Evolutionary conservation across 257 asterid genomes (phyloP).

Genomic region (Perilla frutescens): DNA sequence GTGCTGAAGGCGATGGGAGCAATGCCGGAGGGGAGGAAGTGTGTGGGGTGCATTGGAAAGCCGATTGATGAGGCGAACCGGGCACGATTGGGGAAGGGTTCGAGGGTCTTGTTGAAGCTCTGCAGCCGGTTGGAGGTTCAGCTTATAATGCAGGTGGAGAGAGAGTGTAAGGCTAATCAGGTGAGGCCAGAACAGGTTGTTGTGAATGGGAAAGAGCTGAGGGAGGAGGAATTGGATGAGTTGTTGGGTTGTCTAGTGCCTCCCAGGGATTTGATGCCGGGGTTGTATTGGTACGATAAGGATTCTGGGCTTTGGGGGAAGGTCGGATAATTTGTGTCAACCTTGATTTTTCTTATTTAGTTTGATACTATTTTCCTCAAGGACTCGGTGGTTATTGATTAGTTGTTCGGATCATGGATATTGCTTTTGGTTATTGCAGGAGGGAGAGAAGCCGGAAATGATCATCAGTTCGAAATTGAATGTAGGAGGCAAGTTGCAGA

Average conservation of each 20-base stretch:
- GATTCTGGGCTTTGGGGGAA: constrained; percentile 88
- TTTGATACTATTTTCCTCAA: background rate
- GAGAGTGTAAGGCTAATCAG: constrained; percentile 65
- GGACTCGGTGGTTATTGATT: constrained; percentile 7
- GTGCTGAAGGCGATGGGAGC: constrained; percentile 77
- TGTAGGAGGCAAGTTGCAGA: constrained; percentile 69
- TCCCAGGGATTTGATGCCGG: constrained; percentile 63
- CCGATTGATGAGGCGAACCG: constrained; percentile 60
- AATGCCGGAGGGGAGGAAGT: constrained; percentile 91
- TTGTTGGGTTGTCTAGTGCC: constrained; percentile 58
- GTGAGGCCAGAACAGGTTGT: constrained; percentile 62
- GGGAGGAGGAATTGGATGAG: constrained; percentile 57
- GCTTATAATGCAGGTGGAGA: constrained; percentile 61
- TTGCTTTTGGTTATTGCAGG: constrained; percentile 48
- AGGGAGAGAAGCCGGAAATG: constrained; percentile 68
- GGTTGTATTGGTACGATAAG: constrained; percentile 78
- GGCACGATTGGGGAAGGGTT: constrained; percentile 53
- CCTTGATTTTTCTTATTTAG: background rate
- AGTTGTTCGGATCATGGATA: background rate
- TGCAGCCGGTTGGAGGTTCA: constrained; percentile 51
- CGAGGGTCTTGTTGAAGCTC: constrained; percentile 48
- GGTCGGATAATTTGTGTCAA: constrained; percentile 42
- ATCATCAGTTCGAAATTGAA: constrained; percentile 60
- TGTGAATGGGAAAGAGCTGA: constrained; percentile 64
- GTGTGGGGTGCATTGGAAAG: constrained; percentile 70